Percentiles rank a stretch among this genome's conserved stretches.
These are phyloP conservation scores for Pelargonium citronellum DNA, from an alignment of 441 rosid species.

Conservation along the genomic window DNA sequence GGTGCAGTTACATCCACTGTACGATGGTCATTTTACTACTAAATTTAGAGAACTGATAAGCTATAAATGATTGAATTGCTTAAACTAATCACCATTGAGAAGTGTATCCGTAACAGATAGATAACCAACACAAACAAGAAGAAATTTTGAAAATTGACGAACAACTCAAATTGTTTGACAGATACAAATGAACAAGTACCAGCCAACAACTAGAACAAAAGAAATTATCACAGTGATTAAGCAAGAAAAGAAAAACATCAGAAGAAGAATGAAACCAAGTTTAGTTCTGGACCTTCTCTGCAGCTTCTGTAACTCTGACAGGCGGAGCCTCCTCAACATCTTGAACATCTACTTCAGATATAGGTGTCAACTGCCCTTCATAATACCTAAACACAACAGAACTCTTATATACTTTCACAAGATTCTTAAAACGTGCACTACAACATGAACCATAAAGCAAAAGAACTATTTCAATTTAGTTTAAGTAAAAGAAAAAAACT, in stretches of 20 bases:
- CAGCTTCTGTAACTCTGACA: conserved; percentile 64
- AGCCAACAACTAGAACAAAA: background rate
- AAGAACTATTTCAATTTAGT: background rate
- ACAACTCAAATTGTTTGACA: background rate
- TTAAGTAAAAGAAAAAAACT: background rate
- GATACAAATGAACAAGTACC: background rate
- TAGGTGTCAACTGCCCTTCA: conserved; percentile 79
- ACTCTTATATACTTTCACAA: conserved; percentile 9
- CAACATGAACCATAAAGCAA: conserved; percentile 7
- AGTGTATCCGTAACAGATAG: too few relatives aligned
- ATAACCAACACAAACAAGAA: background rate
- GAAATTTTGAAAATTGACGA: background rate
- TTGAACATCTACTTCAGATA: conserved; percentile 69
- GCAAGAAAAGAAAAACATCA: background rate
- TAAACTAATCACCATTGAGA: background rate
- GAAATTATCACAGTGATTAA: background rate
- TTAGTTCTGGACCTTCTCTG: conserved; percentile 59
- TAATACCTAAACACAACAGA: conserved; percentile 52
- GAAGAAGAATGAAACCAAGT: background rate
- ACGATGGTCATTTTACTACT: background rate
- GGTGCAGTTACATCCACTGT: background rate
- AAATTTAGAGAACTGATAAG: background rate
- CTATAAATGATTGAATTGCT: background rate
- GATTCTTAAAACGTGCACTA: conserved; percentile 3
- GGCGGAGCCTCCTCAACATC: conserved; percentile 40